Conservation (phyloP, 306 rosid species). For the Castanospermum australe region DNA sequence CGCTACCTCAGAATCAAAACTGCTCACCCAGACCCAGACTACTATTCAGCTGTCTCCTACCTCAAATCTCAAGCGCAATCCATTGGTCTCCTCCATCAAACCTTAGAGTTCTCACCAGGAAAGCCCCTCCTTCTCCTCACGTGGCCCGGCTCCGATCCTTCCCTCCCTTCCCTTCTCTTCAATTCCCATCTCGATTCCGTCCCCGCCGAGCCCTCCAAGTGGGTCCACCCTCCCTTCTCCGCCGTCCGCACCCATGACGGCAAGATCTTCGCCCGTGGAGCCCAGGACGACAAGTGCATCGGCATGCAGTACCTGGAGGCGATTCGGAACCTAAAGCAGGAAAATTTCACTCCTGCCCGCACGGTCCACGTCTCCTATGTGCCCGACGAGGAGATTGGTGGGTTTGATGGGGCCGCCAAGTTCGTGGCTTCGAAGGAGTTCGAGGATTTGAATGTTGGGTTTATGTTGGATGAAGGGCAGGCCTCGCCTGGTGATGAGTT, state of each 20-base stretch:
- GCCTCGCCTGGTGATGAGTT: constrained; percentile 68
- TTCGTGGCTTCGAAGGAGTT: constrained; percentile 61
- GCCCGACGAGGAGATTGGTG: constrained; percentile 93
- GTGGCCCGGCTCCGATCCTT: constrained; percentile 73
- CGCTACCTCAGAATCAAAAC: constrained; percentile 78
- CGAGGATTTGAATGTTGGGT: constrained; percentile 57
- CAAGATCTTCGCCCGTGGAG: constrained; percentile 74
- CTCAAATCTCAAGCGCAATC: constrained; percentile 56
- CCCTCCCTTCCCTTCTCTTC: constrained; percentile 78
- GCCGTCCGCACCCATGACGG: constrained; percentile 61
- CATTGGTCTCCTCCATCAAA: constrained; percentile 42
- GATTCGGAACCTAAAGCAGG: constrained; percentile 49
- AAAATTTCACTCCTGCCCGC: constrained; percentile 49
- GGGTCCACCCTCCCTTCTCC: constrained; percentile 88
- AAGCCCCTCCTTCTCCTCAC: constrained; percentile 81
- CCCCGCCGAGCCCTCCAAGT: constrained; percentile 83
- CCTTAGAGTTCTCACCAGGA: constrained; percentile 49
- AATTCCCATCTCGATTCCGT: constrained; percentile 96
- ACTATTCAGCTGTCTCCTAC: constrained; percentile 69
- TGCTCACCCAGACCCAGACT: constrained; percentile 81
- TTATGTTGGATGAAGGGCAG: constrained; percentile 85
- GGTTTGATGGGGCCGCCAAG: constrained; percentile 51
- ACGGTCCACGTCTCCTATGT: constrained; percentile 72
- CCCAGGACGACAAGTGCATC: constrained; percentile 92
- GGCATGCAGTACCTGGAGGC: constrained; percentile 88